Base-by-base conservation (phyloP, 1,284 basidiomycete genomes). In the Stygiomarasmius scandens region DNA sequence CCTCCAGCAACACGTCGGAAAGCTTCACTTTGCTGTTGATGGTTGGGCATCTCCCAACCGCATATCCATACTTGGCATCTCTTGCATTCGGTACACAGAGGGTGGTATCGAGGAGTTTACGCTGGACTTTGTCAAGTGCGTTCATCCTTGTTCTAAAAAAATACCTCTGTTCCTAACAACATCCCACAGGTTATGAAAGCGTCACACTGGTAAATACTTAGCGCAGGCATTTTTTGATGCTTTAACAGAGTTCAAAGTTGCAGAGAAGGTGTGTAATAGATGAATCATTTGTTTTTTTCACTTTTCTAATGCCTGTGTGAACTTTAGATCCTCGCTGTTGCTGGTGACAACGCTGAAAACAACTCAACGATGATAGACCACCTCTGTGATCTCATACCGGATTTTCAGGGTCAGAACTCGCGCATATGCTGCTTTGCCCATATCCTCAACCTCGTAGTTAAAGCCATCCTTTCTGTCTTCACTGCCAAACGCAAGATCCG, bases 371-470 rank as follows among this genome's bases (percentile, higher is more conserved):
- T 34, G 32, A 14, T 34, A 8, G 14, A 34, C 14, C 32, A 34
- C 14, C 32, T 34, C 8, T 34, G 32, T 34, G 32, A 34, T 14
- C 32, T 34, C 32, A 34, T 34, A 8, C 32, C 32, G 8, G 14
- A 34, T 14, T 34, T 34, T 34, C 8, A 34, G 8, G 32, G 32
- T 34, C 32, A 34, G 32, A 8, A 34, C 8, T 34, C 32, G 8
- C 32, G 14, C 9, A 49, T 62, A 14, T 58, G 54, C 36, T 63
- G 58, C 58, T 56, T 63, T 46, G 53, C 55, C 12, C 61, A 63
- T 25, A 58, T 63, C 22, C 38, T 62, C 10, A 63, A 63, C 50
- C 56, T 63, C 20, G 54, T 61, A 1, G 52, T 58, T 45, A 63
- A 63, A 49, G 61, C 50, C 11, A 24, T 49, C 24, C 29, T 23